Evolutionary conservation across 2,329 filamentous ascomycete genomes (phyloP), one percentile per base, ranked within the genome.

Genomic region (Raffaelea arxii): DNA sequence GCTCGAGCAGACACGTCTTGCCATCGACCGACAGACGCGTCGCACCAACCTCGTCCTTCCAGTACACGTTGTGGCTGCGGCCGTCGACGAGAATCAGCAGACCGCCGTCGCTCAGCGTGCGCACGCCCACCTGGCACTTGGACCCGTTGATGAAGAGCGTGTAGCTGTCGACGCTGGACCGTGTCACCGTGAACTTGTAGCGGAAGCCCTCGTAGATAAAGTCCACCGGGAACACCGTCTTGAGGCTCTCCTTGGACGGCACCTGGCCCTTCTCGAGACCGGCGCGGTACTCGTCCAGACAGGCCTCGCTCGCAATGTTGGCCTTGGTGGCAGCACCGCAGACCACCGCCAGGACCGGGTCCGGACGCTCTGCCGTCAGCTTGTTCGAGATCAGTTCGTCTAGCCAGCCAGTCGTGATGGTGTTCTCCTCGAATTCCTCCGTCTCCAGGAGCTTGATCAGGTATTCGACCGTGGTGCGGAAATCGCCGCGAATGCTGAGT

Each of bases 71-170:
- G 80, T 98, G 92, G 57, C 87, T 94, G 65, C 88, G 87, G 51
- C 92, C 92, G 59, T 84, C 83, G 38, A 98, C 80, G 19, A 98
- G 78, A 53, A 98, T 80, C 47, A 98, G 77, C 11, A 98, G 78
- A 64, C 92, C 92, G 64, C 92, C 92, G 58, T 98, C 92, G 54
- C 88, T 89, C 54, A 98, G 79, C 43, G 90, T 85, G 57, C 92
- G 86, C 46, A 98, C 86, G 59, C 91, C 92, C 47, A 97, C 86
- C 6, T 86, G 82, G 67, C 88, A 94, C 72, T 94, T 95, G 57
- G 92, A 97, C 49, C 92, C 92, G 64, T 98, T 98, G 75, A 97
- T 94, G 75, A 97, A 98, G 49, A 98, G 78, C 53, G 94, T 91
- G 71, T 96, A 98, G 70, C 86, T 95, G 66, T 97, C 91, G 40